A percentile compares a stretch with the other conserved stretches of the same genome.
Evolutionary conservation across 257 asterid genomes (phyloP).

Genomic region (Phtheirospermum japonicum): DNA sequence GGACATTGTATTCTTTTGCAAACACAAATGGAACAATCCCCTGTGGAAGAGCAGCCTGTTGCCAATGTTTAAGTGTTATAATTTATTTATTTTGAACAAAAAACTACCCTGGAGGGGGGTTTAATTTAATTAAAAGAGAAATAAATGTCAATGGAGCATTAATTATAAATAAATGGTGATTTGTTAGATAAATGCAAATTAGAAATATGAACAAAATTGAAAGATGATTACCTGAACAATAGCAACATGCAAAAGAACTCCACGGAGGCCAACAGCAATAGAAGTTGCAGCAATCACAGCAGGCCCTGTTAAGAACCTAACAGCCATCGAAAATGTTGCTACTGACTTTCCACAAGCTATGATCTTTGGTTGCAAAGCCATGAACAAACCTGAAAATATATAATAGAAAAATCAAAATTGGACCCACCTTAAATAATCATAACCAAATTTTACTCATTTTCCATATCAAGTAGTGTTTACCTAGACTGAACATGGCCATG

Average conservation of each 20-base stretch:
- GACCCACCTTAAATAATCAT: too few species aligned
- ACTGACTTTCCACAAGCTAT: slow-evolving; percentile 85
- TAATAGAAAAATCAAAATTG: too few species aligned
- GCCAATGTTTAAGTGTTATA: too few species aligned
- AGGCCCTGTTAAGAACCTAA: slow-evolving; percentile 90
- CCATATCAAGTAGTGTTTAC: too few species aligned
- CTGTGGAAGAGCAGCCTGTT: slow-evolving; percentile 98
- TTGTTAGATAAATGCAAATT: too few species aligned
- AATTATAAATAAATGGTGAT: too few species aligned
- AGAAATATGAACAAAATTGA: too few species aligned
- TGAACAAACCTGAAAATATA: slow-evolving; percentile 58
- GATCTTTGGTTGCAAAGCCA: slow-evolving; percentile 95
- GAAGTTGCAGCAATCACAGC: slow-evolving; percentile 97
- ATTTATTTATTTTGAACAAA: too few species aligned
- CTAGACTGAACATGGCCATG: slow-evolving; percentile 97
- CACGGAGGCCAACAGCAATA: slow-evolving; percentile 81
- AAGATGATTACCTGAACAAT: slow-evolving; percentile 99
- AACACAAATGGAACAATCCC: slow-evolving; percentile 89
- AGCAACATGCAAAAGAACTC: slow-evolving; percentile 78
- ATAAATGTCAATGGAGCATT: too few species aligned
- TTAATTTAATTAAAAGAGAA: neutral
- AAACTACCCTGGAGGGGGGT: neutral
- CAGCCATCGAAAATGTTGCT: slow-evolving; percentile 90
- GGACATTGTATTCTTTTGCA: slow-evolving; percentile 87
- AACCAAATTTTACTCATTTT: too few species aligned